Base-by-base conservation (phyloP, 257 asterid species). In the Echites panduratus region DNA sequence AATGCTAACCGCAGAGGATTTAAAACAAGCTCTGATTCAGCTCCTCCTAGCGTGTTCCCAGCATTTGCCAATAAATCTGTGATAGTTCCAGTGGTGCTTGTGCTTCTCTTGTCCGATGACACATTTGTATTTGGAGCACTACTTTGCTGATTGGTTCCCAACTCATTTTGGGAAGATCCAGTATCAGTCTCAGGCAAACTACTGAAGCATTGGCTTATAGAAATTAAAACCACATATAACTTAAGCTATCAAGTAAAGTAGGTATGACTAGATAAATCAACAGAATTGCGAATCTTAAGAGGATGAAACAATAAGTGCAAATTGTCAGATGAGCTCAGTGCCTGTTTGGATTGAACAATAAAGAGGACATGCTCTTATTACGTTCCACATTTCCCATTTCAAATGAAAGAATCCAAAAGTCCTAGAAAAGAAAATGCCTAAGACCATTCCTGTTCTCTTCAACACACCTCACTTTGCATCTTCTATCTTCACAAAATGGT, bases 11-110 rank as follows among this genome's bases (percentile, higher is more conserved):
- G 83, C 41, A 95, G 89, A 16, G 98, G 98, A 79, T 79, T 92
- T 82, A 95, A 75, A 68, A 95, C 92, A 77, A 95, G 93, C 88
- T 90, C 99, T 64, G 89, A 89, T 80, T 95, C 96, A 85, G 88
- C 85, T 86, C 82, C 94, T 45, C 85, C 86, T 73, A 95, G 84
- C 44, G 98, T 88, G 76, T 87, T 75, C 54, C 98, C 99, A 59
- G 99, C 97, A 79, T 83, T 90, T 59, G 93, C 89, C 84, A 94
- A 82, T 75, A 84, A 79, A 74, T 76, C 70, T 72, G 84, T 82
- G 75, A 88, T 75, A 22, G 90, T 78, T 82, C 82, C 90, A 73
- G 75, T 78, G 70, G 72, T 71, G 73, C 75, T 74, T 66, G 84
- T 50, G n/a, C 71, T 73, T 24, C 17, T 71, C 47, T 84, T 75